phyloP scores from a whole-genome alignment of 2,329 filamentous ascomycete genomes.

The Trichoderma lentiforme region DNA sequence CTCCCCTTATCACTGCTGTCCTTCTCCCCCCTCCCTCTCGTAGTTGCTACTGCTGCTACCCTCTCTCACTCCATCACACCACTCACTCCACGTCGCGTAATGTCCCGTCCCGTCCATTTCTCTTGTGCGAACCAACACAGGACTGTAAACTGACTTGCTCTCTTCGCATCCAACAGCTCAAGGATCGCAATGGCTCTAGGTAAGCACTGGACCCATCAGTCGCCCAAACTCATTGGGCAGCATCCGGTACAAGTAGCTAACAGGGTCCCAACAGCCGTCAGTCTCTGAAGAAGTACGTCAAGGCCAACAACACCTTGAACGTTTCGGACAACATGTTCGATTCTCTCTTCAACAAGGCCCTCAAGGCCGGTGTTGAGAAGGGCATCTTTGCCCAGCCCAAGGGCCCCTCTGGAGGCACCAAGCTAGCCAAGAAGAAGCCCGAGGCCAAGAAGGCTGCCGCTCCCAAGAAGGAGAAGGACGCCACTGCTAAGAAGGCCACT shows the following conservation, averaged over 20 bases:
- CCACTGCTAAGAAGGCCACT: conserved; percentile 33
- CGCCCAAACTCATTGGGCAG: neutral
- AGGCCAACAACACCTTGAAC: conserved; percentile 51
- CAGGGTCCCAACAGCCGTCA: conserved; percentile 46
- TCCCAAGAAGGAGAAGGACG: conserved; percentile 34
- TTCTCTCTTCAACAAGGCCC: conserved; percentile 80
- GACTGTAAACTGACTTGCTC: conserved; percentile 37
- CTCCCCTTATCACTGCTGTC: neutral
- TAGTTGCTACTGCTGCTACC: neutral
- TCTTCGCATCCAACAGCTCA: conserved; percentile 46
- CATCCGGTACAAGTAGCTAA: conserved; percentile 16
- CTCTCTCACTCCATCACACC: conserved; percentile 1
- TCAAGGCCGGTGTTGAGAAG: conserved; percentile 79
- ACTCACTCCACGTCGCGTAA: neutral
- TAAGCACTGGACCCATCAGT: conserved; percentile 21
- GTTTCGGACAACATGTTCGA: conserved; percentile 56
- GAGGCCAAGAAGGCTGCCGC: conserved; percentile 39
- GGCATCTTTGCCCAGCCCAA: conserved; percentile 87
- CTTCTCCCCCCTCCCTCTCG: neutral
- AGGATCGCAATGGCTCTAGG: conserved; percentile 58
- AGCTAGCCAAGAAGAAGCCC: conserved; percentile 77
- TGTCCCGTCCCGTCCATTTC: neutral
- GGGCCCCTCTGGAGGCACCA: conserved; percentile 86
- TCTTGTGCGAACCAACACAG: neutral
- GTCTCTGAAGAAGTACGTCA: conserved; percentile 60